Percentiles rank a stretch among this genome's conserved stretches.
These are phyloP conservation scores for Dendrothele bispora DNA, from an alignment of 768 basidiomycete species.

Conservation along the genomic window DNA sequence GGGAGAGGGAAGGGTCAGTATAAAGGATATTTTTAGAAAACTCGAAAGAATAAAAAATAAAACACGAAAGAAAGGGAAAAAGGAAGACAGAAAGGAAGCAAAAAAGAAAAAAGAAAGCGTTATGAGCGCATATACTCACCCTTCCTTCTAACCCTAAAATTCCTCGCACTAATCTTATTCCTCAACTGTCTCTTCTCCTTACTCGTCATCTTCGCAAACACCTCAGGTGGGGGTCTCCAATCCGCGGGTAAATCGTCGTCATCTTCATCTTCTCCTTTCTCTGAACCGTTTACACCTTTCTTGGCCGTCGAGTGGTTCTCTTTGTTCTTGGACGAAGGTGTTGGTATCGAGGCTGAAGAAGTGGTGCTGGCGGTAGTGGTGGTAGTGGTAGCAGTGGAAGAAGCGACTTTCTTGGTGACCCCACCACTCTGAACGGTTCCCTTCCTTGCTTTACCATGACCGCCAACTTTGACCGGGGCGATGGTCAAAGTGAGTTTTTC, in stretches of 20 bases:
- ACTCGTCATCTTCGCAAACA: conserved; percentile 91
- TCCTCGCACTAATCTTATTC: conserved; percentile 96
- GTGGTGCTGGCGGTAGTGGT: conserved; percentile 13
- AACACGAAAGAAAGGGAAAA: background rate
- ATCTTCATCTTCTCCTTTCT: conserved; percentile 37
- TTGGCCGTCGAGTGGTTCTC: conserved; percentile 26
- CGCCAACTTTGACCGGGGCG: conserved; percentile 55
- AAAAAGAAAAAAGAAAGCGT: conserved; percentile 13
- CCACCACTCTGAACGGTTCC: conserved; percentile 77
- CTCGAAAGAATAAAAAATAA: background rate
- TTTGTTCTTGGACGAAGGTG: conserved; percentile 26
- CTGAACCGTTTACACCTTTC: background rate
- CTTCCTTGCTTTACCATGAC: conserved; percentile 60
- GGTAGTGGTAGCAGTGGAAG: conserved; percentile 20
- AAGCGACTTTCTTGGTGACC: conserved; percentile 56
- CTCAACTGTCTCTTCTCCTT: conserved; percentile 96
- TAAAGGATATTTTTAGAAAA: background rate
- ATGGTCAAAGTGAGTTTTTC: conserved; percentile 46
- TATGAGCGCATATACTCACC: conserved; percentile 43
- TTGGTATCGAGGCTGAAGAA: background rate
- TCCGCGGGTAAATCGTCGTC: conserved; percentile 66
- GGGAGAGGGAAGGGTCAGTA: too few species aligned
- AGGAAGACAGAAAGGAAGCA: background rate
- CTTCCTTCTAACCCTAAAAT: conserved; percentile 93
- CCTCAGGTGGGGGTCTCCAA: conserved; percentile 87